Evolutionary conservation across 768 basidiomycete genomes (phyloP), one percentile per base, ranked within the genome.

Genomic region (Mrakia blollopis): DNA sequence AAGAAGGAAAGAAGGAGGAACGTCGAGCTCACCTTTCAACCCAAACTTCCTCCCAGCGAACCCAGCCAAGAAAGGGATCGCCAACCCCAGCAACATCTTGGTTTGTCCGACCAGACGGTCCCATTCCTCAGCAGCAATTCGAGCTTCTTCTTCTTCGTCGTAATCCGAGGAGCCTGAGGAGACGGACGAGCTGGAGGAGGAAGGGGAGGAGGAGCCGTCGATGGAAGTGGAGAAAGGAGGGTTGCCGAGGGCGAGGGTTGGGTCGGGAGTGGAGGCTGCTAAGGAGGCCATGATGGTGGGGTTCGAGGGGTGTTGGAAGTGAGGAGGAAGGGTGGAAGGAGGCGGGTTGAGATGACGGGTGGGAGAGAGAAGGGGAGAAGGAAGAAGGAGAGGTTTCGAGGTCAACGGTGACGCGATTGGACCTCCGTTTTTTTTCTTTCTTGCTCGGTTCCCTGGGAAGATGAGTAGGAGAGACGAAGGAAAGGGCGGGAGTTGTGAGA

Each of bases 51-150:
- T 72, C 30, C 76, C 76, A 23, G 28, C 73, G 54, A 73, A 77
- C 37, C 70, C 76, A 8, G 76, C 76, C 18, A 77, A 32, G 52
- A 77, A 73, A 35, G 76, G 76, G 28, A 77, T 63, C 61, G 72
- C 76, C 21, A 77, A 65, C 0, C 65, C 72, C 32, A 73, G 16
- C 32, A 77, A 18, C 39, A 77, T n/a, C 76, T 77, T 72, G 30
- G 76, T 73, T 52, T 77, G 76, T 3, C 32, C 32, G 2, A 77
- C 72, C 28, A 77, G 70, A 35, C 76, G 71, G 21, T 73, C 76
- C 70, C 70, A 77, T 44, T 77, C 76, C 23, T 73, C 61, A 1
- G 14, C 11, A 0, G 76, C 76, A 8, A 77, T 52, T 23, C 71
- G 70, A 16, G 41, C 60, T 41, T 77, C 76, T n/a, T 77, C 71